phyloP scores from a whole-genome alignment of 139 green algal genomes.

The Tetradesmus lagerheimii region DNA sequence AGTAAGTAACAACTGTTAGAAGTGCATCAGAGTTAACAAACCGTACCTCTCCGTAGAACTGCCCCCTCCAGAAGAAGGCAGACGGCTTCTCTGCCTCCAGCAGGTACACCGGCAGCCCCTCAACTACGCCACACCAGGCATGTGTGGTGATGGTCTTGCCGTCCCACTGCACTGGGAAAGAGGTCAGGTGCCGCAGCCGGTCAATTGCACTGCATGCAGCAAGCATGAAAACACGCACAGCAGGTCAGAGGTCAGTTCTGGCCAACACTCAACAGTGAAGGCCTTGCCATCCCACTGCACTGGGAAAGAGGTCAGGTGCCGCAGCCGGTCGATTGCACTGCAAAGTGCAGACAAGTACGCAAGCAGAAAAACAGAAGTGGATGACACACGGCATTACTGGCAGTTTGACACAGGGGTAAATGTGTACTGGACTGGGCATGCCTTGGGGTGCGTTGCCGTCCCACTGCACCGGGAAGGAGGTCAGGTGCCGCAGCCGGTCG shows the following conservation, averaged over 20 bases:
- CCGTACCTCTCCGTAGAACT: conserved; percentile 21
- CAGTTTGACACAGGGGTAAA: no score
- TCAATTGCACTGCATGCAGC: neutral
- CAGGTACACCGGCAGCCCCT: conserved; percentile 53
- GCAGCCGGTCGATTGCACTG: neutral
- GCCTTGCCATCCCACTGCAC: conserved; percentile 30
- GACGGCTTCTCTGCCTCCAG: conserved; percentile 6
- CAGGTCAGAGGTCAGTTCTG: no score
- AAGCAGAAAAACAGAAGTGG: no score
- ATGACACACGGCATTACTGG: no score
- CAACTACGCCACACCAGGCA: conserved; percentile 62
- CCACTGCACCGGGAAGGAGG: conserved; percentile 34
- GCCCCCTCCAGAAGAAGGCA: conserved; percentile 39
- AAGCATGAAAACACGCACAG: neutral
- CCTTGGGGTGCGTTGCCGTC: no score
- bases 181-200: conserved; percentile 5
- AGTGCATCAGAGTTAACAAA: neutral
- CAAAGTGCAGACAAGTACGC: neutral
- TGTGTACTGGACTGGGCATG: no score
- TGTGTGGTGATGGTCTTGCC: conserved; percentile 47
- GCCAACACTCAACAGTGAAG: no score
- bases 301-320: conserved; percentile 7
- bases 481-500: conserved; percentile 13
- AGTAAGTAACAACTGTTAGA: no score
- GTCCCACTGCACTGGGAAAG: conserved; percentile 38